Base-by-base conservation (phyloP, 208 protist genomes). In the Endotrypanum monterogeii region DNA sequence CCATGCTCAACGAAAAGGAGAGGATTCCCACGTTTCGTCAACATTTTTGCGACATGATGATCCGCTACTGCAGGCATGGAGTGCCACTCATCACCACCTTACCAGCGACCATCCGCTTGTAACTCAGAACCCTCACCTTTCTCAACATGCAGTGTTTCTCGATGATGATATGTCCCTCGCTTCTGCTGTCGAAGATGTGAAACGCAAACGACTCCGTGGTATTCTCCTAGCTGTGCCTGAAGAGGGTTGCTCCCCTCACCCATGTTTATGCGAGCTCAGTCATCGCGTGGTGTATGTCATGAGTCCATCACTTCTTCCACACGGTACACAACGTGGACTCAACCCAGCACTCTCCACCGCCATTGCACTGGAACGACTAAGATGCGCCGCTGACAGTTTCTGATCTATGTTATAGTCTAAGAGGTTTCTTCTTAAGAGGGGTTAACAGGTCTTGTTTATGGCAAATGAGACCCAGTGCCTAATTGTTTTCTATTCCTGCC, bases 221-320 rank as follows among this genome's bases (percentile, higher is more conserved):
- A 91, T 96, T 32, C 77, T 93, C 52, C 52, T 96, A 25, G 91
- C 71, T 14, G 74, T 92, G 18, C 81, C 88, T 1, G 91, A 96
- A 54, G 89, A 96, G 51, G 91, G 91, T 0, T 72, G 70, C 32
- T 86, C 91, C 3, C 83, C 83, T 35, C 89, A 87, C 61, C 81
- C 80, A 6, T 70, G 76, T 3, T 62, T 94, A 3, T 75, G 75
- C 3, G 30, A 71, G 23, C 28, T 78, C 39, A 71, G 76, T 35
- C 74, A 72, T 25, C 68, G 83, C 2, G 76, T 90, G 6, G 80
- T 87, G 2, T 88, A 83, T 65, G 57, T 92, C 44, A 67, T 65
- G 4, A 76, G 87, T 46, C 91, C 89, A 20, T 66, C 67, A 14
- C 74, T 71, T 4, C 58, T 94, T 11, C 62, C 84, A 5, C 63